Percentiles rank a stretch among this genome's conserved stretches.
These are phyloP conservation scores for Phytopythium ostracodes DNA, from an alignment of 352 stramenopile species.

Conservation along the genomic window DNA sequence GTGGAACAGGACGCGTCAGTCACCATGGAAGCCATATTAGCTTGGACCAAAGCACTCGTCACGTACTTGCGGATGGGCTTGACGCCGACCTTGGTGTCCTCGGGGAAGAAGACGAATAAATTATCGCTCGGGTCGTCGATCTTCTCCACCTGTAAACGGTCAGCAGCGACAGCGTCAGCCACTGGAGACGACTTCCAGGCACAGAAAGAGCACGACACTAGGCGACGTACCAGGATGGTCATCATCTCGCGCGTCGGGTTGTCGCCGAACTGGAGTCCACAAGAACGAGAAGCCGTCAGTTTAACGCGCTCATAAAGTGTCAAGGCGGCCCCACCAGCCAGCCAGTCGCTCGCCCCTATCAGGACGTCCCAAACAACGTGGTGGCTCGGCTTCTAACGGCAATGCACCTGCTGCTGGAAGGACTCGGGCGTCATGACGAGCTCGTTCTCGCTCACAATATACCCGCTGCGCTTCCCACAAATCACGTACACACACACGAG, in stretches of 20 bases:
- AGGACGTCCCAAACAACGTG: no score
- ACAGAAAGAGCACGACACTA: not conserved
- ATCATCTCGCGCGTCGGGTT: constrained; percentile 94
- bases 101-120: constrained; percentile 99
- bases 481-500: not conserved
- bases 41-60: constrained; percentile 39
- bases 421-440: constrained; percentile 93
- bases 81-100: constrained; percentile 98
- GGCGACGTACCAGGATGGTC: constrained; percentile 89
- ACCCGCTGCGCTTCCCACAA: constrained; percentile 79
- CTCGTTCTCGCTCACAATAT: constrained; percentile 97
- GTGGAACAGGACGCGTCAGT: not conserved
- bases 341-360: not conserved
- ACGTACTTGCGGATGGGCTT: constrained; percentile 94
- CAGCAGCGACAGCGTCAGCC: not conserved
- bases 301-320: not conserved
- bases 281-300: not conserved
- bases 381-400: no score
- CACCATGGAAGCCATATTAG: no score
- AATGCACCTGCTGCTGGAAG: constrained; percentile 90
- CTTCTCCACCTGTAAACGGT: constrained; percentile 51
- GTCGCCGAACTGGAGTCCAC: constrained; percentile 71
- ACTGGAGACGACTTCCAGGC: not conserved
- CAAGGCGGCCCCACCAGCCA: not conserved
- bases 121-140: constrained; percentile 92